A percentile compares a stretch with the other conserved stretches of the same genome.
Conservation (phyloP, 2,329 filamentous ascomycete species). For the Acarospora socialis region DNA sequence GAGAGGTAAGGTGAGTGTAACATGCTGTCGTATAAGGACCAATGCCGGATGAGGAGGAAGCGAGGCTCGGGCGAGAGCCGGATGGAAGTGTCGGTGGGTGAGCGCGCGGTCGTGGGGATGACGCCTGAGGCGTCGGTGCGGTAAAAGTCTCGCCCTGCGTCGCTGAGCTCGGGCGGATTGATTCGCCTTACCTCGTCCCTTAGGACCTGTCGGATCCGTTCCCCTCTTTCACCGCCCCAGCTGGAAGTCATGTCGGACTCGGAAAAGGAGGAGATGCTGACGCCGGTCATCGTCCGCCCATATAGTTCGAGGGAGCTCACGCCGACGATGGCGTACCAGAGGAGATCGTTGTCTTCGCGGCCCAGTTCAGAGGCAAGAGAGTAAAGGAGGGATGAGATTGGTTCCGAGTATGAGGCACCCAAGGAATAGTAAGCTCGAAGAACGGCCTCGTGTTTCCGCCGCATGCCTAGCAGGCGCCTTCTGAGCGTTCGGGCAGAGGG, state of each 20-base stretch:
- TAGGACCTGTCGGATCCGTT: conserved; percentile 69
- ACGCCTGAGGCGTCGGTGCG: conserved; percentile 58
- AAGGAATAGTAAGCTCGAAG: conserved; percentile 73
- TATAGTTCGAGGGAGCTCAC: conserved; percentile 90
- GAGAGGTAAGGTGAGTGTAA: conserved; percentile 91
- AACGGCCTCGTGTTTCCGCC: conserved; percentile 60
- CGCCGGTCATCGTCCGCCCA: conserved; percentile 67
- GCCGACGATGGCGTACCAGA: conserved; percentile 91
- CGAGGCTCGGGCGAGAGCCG: conserved; percentile 84
- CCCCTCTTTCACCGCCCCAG: conserved; percentile 70
- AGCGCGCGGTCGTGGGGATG: conserved; percentile 76
- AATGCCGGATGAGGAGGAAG: conserved; percentile 84
- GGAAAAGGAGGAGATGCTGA: conserved; percentile 47
- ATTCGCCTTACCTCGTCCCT: conserved; percentile 87
- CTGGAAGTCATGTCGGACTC: conserved; percentile 44
- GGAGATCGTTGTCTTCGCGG: conserved; percentile 86
- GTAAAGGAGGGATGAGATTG: conserved; percentile 87
- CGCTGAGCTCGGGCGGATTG: conserved; percentile 58
- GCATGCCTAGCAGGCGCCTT: conserved; percentile 58
- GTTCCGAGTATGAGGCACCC: conserved; percentile 85
- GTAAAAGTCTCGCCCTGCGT: conserved; percentile 44
- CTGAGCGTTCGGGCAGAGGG: conserved; percentile 60
- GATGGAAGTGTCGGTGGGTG: conserved; percentile 83
- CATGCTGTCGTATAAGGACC: conserved; percentile 98
- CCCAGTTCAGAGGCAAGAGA: conserved; percentile 88